A percentile compares a stretch with the other conserved stretches of the same genome.
Evolutionary conservation across 331 rosid species (phyloP).

Genomic region (Malus hybrid): DNA sequence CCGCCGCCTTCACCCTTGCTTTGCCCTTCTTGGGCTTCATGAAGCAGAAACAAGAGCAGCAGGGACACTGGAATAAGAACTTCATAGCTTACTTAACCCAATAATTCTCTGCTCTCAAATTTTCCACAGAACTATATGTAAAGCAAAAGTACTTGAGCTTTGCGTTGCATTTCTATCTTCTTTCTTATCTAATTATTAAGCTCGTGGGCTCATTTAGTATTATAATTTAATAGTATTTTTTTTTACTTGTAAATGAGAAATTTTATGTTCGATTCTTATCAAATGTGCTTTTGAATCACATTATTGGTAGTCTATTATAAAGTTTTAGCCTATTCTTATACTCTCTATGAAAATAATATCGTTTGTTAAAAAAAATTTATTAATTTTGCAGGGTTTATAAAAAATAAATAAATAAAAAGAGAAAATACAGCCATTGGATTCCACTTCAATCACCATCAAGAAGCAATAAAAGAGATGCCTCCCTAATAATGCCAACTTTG

Average conservation of each 20-base stretch:
- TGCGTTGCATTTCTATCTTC: slow-evolving; percentile 24
- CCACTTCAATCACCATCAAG: slow-evolving; percentile 54
- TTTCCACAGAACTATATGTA: background rate
- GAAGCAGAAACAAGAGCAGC: slow-evolving; percentile 94
- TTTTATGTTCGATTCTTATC: too few relatives aligned
- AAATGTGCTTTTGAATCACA: too few relatives aligned
- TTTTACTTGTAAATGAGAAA: rapidly evolving
- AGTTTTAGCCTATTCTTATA: too few relatives aligned
- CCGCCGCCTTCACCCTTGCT: slow-evolving; percentile 34
- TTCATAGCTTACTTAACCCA: slow-evolving; percentile 40
- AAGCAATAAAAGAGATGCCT: slow-evolving; percentile 8
- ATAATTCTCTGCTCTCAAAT: background rate
- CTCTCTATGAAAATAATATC: too few relatives aligned
- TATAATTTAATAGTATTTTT: too few relatives aligned
- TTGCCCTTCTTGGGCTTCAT: slow-evolving; percentile 71
- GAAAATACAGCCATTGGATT: slow-evolving; percentile 32
- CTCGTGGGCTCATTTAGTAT: background rate
- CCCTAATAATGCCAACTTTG: slow-evolving; percentile 27
- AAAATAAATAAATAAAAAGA: background rate
- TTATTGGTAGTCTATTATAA: too few relatives aligned
- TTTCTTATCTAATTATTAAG: background rate
- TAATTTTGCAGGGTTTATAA: background rate
- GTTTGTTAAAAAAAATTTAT: too few relatives aligned
- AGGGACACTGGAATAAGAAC: slow-evolving; percentile 92
- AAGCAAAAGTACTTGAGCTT: slow-evolving; percentile 2